phyloP scores from a whole-genome alignment of 306 rosid genomes.

The Cucurbita ficifolia region DNA sequence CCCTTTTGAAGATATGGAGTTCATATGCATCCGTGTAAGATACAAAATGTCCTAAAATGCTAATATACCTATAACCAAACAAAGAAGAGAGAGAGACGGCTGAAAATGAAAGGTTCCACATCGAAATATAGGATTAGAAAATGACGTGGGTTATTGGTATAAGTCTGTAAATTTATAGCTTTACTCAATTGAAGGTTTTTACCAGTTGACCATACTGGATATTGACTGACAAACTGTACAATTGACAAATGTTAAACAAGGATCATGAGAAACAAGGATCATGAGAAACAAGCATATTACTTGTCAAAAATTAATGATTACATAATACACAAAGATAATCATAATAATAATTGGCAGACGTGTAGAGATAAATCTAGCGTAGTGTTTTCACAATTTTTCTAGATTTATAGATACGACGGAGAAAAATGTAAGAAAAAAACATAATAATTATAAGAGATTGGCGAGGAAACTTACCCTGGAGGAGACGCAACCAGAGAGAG shows the following conservation, averaged over 20 bases:
- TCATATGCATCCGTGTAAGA: background rate
- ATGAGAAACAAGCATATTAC: background rate
- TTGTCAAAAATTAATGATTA: background rate
- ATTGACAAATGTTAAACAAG: background rate
- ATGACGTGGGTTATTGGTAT: background rate
- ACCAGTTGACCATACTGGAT: background rate
- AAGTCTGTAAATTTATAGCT: background rate
- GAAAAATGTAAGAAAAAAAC: background rate
- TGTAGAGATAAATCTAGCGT: background rate
- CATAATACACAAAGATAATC: background rate
- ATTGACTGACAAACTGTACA: background rate
- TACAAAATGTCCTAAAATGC: background rate
- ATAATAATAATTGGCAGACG: background rate
- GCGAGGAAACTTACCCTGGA: conserved; percentile 41
- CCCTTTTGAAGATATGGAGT: background rate
- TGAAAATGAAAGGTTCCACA: background rate
- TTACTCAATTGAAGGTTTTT: background rate
- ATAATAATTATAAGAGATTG: background rate
- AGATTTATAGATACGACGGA: background rate
- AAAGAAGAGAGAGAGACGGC: background rate
- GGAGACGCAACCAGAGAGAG: conserved; percentile 93
- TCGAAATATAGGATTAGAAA: background rate
- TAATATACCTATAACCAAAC: background rate
- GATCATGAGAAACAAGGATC: background rate
- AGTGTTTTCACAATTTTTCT: background rate